These are phyloP conservation scores for Fraxinus ornus DNA, from an alignment of 305 asterid species.

Conservation along the genomic window DNA sequence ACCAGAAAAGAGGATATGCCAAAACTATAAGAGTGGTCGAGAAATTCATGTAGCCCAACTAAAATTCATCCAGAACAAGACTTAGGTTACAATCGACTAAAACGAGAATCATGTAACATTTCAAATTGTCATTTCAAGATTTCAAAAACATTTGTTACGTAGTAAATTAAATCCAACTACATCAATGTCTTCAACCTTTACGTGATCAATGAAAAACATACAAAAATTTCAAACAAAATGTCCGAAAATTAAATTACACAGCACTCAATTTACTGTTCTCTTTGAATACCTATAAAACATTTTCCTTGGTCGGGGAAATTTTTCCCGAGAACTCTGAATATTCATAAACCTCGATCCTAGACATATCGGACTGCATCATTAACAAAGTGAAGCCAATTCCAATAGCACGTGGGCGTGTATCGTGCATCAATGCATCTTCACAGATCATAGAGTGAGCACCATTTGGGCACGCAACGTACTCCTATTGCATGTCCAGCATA, in stretches of 20 bases:
- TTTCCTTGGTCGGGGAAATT: not conserved
- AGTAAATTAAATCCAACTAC: not conserved
- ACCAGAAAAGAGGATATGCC: not conserved
- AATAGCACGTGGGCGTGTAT: not conserved
- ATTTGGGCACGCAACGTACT: not conserved
- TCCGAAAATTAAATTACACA: not conserved
- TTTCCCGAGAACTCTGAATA: not conserved
- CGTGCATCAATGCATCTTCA: conserved; percentile 10
- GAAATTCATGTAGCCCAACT: not conserved
- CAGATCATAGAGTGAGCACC: conserved; percentile 3
- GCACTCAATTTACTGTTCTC: not conserved
- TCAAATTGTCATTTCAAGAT: not conserved
- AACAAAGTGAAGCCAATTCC: not conserved
- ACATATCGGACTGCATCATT: not conserved
- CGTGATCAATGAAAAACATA: not conserved
- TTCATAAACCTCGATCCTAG: not conserved
- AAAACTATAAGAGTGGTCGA: not conserved
- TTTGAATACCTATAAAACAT: not conserved
- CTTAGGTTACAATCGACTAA: not conserved
- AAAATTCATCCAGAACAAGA: not conserved
- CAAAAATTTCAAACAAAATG: not conserved
- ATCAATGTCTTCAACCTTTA: not conserved
- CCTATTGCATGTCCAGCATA: not conserved
- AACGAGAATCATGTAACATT: not conserved
- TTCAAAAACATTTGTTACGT: not conserved